Evolutionary conservation across 1,139 yeast genomes (phyloP).

Genomic region (Yamadazyma dushanensis): DNA sequence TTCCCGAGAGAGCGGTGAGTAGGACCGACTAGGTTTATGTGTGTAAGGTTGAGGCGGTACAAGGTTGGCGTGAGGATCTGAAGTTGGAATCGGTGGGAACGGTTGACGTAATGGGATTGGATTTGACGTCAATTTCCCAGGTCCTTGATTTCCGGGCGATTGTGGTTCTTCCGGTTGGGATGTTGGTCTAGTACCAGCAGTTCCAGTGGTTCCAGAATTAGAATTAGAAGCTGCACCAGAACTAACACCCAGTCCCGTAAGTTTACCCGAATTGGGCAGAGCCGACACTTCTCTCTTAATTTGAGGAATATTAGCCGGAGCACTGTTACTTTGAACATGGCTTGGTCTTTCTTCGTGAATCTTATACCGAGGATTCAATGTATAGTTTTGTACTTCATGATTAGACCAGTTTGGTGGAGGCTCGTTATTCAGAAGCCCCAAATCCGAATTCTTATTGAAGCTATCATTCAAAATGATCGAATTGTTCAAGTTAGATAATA

Average conservation of each 20-base stretch:
- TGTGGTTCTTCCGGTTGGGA: constrained; percentile 1
- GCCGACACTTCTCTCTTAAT: constrained; percentile 4
- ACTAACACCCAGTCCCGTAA: neutral
- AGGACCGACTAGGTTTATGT: constrained; percentile 13
- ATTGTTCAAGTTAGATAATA: constrained; percentile 14
- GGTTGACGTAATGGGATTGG: constrained; percentile 2
- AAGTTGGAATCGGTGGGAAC: constrained; percentile 8
- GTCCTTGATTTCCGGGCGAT: too few species aligned
- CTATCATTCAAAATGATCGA: constrained; percentile 13
- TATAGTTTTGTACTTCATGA: constrained; percentile 10
- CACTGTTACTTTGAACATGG: constrained; percentile 10
- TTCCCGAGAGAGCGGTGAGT: constrained; percentile 16
- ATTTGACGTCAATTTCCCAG: neutral
- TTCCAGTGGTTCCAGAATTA: neutral
- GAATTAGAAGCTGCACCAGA: neutral
- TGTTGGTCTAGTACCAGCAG: neutral
- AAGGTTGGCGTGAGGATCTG: constrained; percentile 8
- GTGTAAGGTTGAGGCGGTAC: constrained; percentile 5
- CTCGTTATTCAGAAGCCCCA: neutral
- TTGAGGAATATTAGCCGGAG: constrained; percentile 14
- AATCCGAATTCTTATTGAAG: constrained; percentile 9
- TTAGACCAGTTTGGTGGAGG: constrained; percentile 1
- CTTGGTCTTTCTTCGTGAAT: constrained; percentile 10
- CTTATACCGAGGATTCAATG: constrained; percentile 11
- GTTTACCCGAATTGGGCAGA: constrained; percentile 2